A percentile compares a stretch with the other conserved stretches of the same genome.
Conservation (phyloP, 1,284 basidiomycete species). For the Tetrapyrgos nigripes region DNA sequence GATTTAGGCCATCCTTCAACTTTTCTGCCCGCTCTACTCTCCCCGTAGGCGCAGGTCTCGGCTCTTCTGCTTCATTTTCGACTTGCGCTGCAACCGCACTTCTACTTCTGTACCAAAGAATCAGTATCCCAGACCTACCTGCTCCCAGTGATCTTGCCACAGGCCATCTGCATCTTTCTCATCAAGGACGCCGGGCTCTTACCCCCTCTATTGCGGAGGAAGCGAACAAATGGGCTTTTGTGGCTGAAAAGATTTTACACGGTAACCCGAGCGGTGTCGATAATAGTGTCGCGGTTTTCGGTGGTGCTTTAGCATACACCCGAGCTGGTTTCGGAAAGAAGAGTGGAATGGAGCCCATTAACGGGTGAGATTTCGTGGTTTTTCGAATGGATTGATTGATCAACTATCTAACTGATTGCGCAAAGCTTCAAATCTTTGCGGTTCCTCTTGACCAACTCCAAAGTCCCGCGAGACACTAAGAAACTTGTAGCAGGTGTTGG, state of each 20-base stretch:
- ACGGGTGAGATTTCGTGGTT: constrained; percentile 65
- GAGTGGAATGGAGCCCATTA: constrained; percentile 84
- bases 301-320: constrained; percentile 93
- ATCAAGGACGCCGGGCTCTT: constrained; percentile 70
- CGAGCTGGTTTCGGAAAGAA: constrained; percentile 79
- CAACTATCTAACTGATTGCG: neutral
- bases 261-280: constrained; percentile 98
- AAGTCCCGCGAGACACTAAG: constrained; percentile 94
- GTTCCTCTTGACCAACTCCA: constrained; percentile 94
- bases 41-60: constrained; percentile 98
- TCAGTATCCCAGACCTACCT: constrained; percentile 58
- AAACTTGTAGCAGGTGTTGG: constrained; percentile 91
- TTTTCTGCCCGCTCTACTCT: constrained; percentile 91
- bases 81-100: constrained; percentile 86
- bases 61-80: constrained; percentile 96
- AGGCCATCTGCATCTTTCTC: constrained; percentile 66
- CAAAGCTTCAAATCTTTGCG: constrained; percentile 56
- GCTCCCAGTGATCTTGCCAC: constrained; percentile 45
- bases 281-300: constrained; percentile 93
- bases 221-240: constrained; percentile 94
- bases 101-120: constrained; percentile 73
- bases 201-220: constrained; percentile 68
- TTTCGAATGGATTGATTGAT: constrained; percentile 15
- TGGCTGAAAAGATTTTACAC: constrained; percentile 96
- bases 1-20: constrained; percentile 70